These are phyloP conservation scores for Calonectria hawksworthii DNA, from an alignment of 2,329 filamentous ascomycete species.

Conservation along the genomic window DNA sequence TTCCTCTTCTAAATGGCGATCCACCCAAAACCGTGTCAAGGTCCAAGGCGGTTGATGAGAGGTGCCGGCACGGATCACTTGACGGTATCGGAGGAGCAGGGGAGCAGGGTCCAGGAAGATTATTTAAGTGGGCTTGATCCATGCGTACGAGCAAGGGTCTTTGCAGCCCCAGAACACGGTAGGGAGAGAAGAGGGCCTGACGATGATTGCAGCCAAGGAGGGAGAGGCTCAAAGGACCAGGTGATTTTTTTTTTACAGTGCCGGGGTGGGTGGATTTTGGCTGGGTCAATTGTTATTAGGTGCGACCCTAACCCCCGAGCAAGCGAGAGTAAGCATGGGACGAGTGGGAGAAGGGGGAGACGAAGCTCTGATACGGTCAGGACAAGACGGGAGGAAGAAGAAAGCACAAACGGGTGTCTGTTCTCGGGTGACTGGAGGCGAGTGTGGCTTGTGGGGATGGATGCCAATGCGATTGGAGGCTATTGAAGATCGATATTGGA, in stretches of 20 bases:
- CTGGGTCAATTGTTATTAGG: conserved; percentile 14
- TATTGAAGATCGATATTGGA: conserved; percentile 44
- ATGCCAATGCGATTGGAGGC: conserved; percentile 34
- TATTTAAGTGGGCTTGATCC: conserved; percentile 32
- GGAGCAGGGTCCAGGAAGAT: conserved; percentile 39
- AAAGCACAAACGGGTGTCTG: background rate
- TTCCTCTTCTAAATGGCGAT: conserved; percentile 39
- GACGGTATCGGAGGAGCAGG: conserved; percentile 39
- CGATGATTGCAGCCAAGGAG: conserved; percentile 10
- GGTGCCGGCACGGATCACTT: conserved; percentile 41
- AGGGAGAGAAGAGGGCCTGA: conserved; percentile 31
- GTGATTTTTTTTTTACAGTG: conserved; percentile 29
- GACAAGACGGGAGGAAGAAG: background rate
- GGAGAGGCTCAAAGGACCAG: conserved; percentile 22
- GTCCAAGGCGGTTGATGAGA: conserved; percentile 40
- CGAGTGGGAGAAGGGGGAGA: background rate
- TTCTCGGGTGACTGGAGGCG: conserved; percentile 8
- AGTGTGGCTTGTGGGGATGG: conserved; percentile 35
- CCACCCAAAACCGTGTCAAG: conserved; percentile 37
- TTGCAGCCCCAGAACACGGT: conserved; percentile 32
- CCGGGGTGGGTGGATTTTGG: conserved; percentile 8
- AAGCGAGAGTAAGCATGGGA: conserved; percentile 12
- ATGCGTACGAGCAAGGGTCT: conserved; percentile 39
- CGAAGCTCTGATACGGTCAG: background rate
- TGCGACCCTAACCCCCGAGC: conserved; percentile 18